Evolutionary conservation across 1,139 yeast genomes (phyloP).

Genomic region (Hemisphaericaspora xylofermentans): DNA sequence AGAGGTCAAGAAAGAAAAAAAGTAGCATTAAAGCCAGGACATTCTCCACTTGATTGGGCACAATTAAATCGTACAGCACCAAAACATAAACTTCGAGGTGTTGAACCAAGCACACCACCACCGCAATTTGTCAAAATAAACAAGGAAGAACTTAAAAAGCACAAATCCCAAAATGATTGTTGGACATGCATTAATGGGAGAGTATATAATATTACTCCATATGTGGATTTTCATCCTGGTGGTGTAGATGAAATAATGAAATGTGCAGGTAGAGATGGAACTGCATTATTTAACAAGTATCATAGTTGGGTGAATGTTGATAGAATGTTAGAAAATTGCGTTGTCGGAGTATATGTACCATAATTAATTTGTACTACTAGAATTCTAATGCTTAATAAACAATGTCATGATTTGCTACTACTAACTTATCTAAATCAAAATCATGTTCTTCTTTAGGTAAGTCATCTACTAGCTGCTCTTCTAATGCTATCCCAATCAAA

Average conservation of each 20-base stretch:
- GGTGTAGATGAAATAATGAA: conserved; percentile 77
- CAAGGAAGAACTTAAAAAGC: conserved; percentile 58
- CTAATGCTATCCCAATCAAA: conserved; percentile 67
- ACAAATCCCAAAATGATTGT: conserved; percentile 61
- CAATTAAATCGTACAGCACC: conserved; percentile 40
- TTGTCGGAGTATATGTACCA: conserved; percentile 55
- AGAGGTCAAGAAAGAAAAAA: conserved; percentile 39
- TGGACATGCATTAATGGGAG: conserved; percentile 85
- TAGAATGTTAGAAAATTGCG: conserved; percentile 72
- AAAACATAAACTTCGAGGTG: conserved; percentile 36
- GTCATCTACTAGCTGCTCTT: conserved; percentile 59
- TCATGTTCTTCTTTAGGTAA: conserved; percentile 77
- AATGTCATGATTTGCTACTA: conserved; percentile 19
- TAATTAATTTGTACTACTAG: neutral
- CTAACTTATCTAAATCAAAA: conserved; percentile 57
- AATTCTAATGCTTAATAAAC: neutral
- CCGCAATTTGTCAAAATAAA: conserved; percentile 53
- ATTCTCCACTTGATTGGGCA: conserved; percentile 89
- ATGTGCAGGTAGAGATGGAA: conserved; percentile 85
- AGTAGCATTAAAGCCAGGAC: conserved; percentile 72
- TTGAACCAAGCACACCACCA: conserved; percentile 40
- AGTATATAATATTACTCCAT: conserved; percentile 83
- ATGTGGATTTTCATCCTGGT: conserved; percentile 88
- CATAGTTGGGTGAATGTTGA: conserved; percentile 92
- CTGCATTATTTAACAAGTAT: conserved; percentile 72